Conservation (phyloP, 2,329 filamentous ascomycete genomes). For the Colletotrichum acutatum region DNA sequence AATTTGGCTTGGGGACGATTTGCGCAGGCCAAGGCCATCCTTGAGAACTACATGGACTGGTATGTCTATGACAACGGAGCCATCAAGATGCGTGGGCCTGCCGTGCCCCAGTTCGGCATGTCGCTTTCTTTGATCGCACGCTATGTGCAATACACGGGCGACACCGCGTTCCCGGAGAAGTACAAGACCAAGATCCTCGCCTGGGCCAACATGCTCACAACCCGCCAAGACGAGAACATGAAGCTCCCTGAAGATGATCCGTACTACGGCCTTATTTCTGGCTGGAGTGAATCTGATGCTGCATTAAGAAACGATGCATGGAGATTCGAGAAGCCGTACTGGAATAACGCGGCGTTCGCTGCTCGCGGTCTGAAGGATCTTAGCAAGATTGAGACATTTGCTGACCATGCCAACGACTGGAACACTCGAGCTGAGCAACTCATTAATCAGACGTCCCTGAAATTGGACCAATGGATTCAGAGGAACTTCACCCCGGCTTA, state of each 20-base stretch:
- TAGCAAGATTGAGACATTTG: conserved; percentile 9
- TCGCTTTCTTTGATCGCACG: conserved; percentile 30
- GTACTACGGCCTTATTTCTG: conserved; percentile 16
- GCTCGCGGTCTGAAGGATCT: conserved; percentile 3
- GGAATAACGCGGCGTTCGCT: conserved; percentile 12
- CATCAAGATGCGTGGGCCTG: conserved; percentile 27
- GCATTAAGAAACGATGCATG: neutral
- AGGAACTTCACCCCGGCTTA: conserved; percentile 3
- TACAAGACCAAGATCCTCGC: conserved; percentile 20
- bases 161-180: neutral
- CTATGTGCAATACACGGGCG: conserved; percentile 25
- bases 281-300: conserved; percentile 15
- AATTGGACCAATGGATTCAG: neutral
- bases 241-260: conserved; percentile 10
- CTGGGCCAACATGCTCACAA: conserved; percentile 12
- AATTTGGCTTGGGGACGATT: conserved; percentile 16
- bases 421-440: conserved; percentile 5
- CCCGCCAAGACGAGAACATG: conserved; percentile 8
- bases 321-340: conserved; percentile 11
- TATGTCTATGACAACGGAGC: conserved; percentile 48
- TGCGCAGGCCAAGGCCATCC: neutral
- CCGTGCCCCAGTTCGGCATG: conserved; percentile 4
- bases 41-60: conserved; percentile 51
- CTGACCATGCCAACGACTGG: conserved; percentile 2
- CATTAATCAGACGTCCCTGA: neutral